These are phyloP conservation scores for Sordariomycetes sp. DNA, from an alignment of 2,329 filamentous ascomycete genomes.

Conservation along the genomic window DNA sequence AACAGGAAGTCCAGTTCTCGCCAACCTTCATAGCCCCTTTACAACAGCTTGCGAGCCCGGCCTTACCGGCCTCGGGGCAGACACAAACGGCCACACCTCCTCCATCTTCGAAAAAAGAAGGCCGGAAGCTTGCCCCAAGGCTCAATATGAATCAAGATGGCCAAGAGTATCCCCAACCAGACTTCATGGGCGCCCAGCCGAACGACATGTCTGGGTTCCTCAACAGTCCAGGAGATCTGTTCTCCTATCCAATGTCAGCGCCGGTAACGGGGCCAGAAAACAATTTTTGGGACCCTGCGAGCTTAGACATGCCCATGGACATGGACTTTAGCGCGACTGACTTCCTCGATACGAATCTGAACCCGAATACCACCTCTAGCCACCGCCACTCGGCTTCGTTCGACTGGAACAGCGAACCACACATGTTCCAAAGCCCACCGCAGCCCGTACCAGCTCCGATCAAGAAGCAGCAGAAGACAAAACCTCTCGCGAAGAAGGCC, in stretches of 20 bases:
- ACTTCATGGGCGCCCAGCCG: conserved; percentile 38
- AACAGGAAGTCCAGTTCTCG: conserved; percentile 55
- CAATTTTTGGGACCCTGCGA: conserved; percentile 51
- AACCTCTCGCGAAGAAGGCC: conserved; percentile 20
- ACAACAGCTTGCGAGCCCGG: neutral
- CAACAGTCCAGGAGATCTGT: conserved; percentile 43
- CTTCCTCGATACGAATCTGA: conserved; percentile 9
- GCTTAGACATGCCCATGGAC: conserved; percentile 43
- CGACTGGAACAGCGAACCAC: conserved; percentile 47
- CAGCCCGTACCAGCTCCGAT: conserved; percentile 10
- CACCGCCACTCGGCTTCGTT: conserved; percentile 41
- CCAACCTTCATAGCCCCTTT: conserved; percentile 19
- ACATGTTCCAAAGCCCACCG: conserved; percentile 42
- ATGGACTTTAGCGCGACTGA: conserved; percentile 37
- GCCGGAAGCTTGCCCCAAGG: conserved; percentile 45
- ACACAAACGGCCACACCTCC: conserved; percentile 52
- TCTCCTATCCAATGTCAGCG: conserved; percentile 51
- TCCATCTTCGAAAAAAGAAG: conserved; percentile 44
- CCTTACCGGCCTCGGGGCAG: conserved; percentile 13
- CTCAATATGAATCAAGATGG: conserved; percentile 48
- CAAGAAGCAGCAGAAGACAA: neutral
- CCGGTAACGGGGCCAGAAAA: conserved; percentile 38
- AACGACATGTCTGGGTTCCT: conserved; percentile 39
- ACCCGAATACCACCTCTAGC: conserved; percentile 14
- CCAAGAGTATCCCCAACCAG: conserved; percentile 40